phyloP scores from a whole-genome alignment of 2,329 filamentous ascomycete genomes.

The Aspergillus ochraceus region DNA sequence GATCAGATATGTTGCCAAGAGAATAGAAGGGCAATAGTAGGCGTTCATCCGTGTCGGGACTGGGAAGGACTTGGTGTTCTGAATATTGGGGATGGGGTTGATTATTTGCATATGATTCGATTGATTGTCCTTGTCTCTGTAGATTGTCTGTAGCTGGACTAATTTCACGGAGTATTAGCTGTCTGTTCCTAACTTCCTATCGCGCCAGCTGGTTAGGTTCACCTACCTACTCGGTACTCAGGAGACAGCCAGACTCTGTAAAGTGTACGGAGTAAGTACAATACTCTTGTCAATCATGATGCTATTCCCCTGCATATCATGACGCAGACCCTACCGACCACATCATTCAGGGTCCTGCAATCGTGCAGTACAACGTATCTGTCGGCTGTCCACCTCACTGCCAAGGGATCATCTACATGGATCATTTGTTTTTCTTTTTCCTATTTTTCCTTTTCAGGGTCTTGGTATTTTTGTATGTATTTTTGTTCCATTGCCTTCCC shows the following conservation, averaged over 20 bases:
- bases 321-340: neutral
- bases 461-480: neutral
- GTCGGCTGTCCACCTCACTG: neutral
- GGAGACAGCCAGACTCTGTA: too few species aligned
- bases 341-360: neutral
- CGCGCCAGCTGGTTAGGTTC: too few species aligned
- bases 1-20: conserved; percentile 4
- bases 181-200: too few species aligned
- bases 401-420: conserved; percentile 23
- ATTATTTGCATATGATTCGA: neutral
- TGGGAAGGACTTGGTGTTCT: neutral
- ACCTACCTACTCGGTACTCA: neutral
- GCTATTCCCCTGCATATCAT: neutral
- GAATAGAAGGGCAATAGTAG: conserved; percentile 4
- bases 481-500: neutral
- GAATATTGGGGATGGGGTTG: neutral
- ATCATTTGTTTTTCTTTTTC: conserved; percentile 3
- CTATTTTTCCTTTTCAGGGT: neutral
- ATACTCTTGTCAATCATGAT: neutral
- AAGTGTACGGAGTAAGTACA: too few species aligned
- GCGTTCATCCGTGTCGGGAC: neutral
- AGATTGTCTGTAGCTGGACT: neutral
- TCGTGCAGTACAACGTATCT: neutral
- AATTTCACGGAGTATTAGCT: too few species aligned
- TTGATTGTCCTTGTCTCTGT: neutral